These are phyloP conservation scores for Pelargonium nanum DNA, from an alignment of 345 rosid genomes.

Conservation along the genomic window DNA sequence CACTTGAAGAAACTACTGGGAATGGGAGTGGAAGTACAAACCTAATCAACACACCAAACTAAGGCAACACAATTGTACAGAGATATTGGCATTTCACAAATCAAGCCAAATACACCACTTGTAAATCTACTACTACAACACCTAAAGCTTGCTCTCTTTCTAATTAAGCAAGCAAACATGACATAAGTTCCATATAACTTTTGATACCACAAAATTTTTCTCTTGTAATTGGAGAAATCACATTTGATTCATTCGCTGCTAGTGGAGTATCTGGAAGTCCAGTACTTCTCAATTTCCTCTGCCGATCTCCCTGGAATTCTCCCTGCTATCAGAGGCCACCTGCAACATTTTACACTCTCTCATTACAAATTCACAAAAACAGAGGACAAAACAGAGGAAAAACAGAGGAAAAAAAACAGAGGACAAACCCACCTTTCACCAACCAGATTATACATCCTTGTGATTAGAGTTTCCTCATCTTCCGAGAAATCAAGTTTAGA, in stretches of 20 bases:
- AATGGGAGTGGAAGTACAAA: no score
- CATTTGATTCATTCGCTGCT: constrained; percentile 9
- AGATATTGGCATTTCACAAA: no score
- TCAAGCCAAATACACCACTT: no score
- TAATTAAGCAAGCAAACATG: background rate
- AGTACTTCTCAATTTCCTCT: constrained; percentile 33
- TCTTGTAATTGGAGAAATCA: background rate
- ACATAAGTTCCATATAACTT: background rate
- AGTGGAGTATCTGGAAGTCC: constrained; percentile 31
- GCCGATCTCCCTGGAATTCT: constrained; percentile 42
- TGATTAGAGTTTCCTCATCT: constrained; percentile 32
- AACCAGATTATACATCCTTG: constrained; percentile 32
- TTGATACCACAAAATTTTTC: background rate
- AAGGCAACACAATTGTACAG: no score
- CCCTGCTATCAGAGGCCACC: constrained; percentile 37
- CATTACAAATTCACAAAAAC: background rate
- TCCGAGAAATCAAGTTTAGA: constrained; percentile 24
- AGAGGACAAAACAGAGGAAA: background rate
- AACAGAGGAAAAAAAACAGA: background rate
- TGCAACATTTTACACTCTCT: background rate
- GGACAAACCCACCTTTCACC: constrained; percentile 19
- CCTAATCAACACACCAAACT: no score
- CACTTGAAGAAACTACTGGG: no score
- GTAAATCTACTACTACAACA: no score
- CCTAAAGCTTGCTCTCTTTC: no score